phyloP scores from a whole-genome alignment of 208 protist genomes.

The Zelonia costaricensis region DNA sequence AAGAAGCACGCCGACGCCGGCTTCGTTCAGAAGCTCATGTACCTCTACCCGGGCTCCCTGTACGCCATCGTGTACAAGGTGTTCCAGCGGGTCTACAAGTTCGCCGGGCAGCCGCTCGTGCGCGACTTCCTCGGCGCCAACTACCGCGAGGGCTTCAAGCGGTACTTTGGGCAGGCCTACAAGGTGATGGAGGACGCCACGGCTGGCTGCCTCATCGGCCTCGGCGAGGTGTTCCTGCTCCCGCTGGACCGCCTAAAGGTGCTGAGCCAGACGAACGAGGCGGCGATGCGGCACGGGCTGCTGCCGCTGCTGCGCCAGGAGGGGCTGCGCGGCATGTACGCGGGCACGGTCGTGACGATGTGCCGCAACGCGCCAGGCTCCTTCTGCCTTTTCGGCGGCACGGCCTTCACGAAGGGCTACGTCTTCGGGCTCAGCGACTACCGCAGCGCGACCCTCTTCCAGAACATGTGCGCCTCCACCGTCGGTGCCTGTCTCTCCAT shows the following conservation, averaged over 20 bases:
- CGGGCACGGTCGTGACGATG: constrained; percentile 83
- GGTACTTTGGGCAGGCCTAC: constrained; percentile 51
- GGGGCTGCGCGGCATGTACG: constrained; percentile 85
- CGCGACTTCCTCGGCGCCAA: constrained; percentile 59
- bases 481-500: constrained; percentile 83
- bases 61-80: constrained; percentile 93
- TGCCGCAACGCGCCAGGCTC: constrained; percentile 89
- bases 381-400: constrained; percentile 91
- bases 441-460: constrained; percentile 72
- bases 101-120: constrained; percentile 89
- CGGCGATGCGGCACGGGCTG: constrained; percentile 62
- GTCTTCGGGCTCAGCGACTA: constrained; percentile 84
- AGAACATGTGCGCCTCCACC: constrained; percentile 87
- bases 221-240: constrained; percentile 88
- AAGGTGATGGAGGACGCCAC: constrained; percentile 76
- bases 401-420: constrained; percentile 87
- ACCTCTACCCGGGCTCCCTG: constrained; percentile 88
- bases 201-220: constrained; percentile 84
- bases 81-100: constrained; percentile 93
- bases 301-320: constrained; percentile 71
- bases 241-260: constrained; percentile 93
- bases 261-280: constrained; percentile 89
- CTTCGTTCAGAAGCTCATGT: constrained; percentile 63
- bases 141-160: constrained; percentile 49
- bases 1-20: constrained; percentile 64